Base-by-base conservation (phyloP, 495 filamentous ascomycete species). In the Daldinia decipiens region DNA sequence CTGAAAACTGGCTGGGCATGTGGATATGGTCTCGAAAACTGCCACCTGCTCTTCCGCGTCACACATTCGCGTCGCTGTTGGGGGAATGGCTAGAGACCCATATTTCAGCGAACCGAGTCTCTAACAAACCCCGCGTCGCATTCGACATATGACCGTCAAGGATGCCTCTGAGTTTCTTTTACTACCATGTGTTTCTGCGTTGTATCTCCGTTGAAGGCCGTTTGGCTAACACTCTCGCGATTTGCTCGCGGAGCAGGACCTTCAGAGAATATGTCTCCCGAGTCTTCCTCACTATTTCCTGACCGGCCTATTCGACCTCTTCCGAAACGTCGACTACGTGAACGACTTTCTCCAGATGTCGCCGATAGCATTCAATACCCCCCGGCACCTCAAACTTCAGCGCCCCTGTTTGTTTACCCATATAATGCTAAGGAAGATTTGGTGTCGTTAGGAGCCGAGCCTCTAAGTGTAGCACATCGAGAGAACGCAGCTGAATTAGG, bases 261-360 rank as follows among this genome's bases (percentile, higher is more conserved):
- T 59, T 62, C 64, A 59, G 62, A 69, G 43, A 83, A 65, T 17
- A 87, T 88, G 85, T 88, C 90, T 78, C 85, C 90, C 73, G 92
- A 95, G 79, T 89, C 90, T 53, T 94, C 93, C 55, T 84, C 89
- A 34, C 79, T 92, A 70, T 95, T 92, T 76, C 92, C 93, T 68
- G 92, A 96, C 73, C 89, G 96, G 73, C 90, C 94, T 62, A 98
- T 99, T 76, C 92, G 94, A 43, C 96, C 96, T 54, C 85, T 99
- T 59, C 96, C 96, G 34, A 95, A 91, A 81, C 89, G 93, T 66
- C 89, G 90, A 62, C 84, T 98, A 19, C 91, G 93, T 54, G 93
- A 94, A 68, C 89, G 93, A 40, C 84, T 99, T 26, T 91, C 94
- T 15, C 88, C 89, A 66, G 93, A 95, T 72, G 88, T 92, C 65